Evolutionary conservation across 2,329 filamentous ascomycete genomes (phyloP), one percentile per base, ranked within the genome.

Genomic region (Cordyceps tenuipes): DNA sequence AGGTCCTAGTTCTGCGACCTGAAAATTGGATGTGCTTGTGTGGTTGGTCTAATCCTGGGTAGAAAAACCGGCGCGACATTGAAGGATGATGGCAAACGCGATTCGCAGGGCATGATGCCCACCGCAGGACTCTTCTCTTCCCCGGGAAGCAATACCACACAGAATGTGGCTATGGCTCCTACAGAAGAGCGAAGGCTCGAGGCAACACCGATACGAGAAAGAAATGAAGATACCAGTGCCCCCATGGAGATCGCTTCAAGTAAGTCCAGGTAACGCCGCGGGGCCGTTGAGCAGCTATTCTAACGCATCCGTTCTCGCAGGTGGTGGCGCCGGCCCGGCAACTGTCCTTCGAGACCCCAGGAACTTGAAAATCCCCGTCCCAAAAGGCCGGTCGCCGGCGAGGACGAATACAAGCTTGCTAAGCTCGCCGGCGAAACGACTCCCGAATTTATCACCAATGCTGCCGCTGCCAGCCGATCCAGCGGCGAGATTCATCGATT

Each of bases 61-160:
- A 97, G 93, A 66, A 95, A 96, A 81, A 99, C 94, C 0, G 94
- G 94, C 49, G 82, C 96, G 29, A 88, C 85, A 1, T 75, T 97
- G 36, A 84, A 85, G 68, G 90, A 96, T 68, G 85, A 79, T 59
- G 90, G 90, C 57, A 79, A 86, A 62, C 88, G 91, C 75, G 93
- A 97, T 75, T 91, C 95, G 71, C 80, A 96, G 79, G 94, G 93
- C 72, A 86, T 99, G 78, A 91, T 97, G 71, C 88, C 90, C 41
- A 82, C 96, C 61, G 89, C 93, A 41, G 84, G 85, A 65, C 84
- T 97, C 65, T 96, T 96, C 73, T 97, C 92, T 9, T 96, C 91
- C 92, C 15, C 82, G 84, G 65, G 89, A 68, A 64, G 50, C 63
- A 67, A 63, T 63, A 67, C 34, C 62, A 66, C 52, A 48, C 64